phyloP scores from a whole-genome alignment of 2,329 filamentous ascomycete species.

The Arthrinium phaeospermum region DNA sequence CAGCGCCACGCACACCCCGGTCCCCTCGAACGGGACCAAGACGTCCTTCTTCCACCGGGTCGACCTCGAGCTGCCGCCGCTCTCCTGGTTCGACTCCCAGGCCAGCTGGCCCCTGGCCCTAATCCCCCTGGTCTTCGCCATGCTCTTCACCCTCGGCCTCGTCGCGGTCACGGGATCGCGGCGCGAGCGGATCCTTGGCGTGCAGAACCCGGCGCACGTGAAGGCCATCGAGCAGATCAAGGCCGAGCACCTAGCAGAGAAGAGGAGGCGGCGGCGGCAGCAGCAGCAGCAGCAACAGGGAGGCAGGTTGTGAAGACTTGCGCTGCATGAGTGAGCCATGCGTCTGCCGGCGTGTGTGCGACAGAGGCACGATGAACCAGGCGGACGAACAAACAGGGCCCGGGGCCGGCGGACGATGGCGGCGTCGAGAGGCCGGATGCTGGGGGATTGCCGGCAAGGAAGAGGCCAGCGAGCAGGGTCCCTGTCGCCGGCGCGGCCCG shows the following conservation, averaged over 20 bases:
- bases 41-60: not conserved
- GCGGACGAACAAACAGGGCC: not conserved
- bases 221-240: not conserved
- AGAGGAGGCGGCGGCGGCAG: not conserved
- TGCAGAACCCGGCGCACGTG: not conserved
- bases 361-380: not conserved
- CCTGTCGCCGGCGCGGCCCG: not conserved
- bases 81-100: slow-evolving; percentile 16
- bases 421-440: not conserved
- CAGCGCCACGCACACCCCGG: too few species aligned
- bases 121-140: not conserved
- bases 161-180: not conserved
- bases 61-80: not conserved
- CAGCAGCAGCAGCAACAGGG: not conserved
- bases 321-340: too few species aligned
- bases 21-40: not conserved
- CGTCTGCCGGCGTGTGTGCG: too few species aligned
- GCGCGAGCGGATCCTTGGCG: not conserved
- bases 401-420: not conserved
- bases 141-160: not conserved
- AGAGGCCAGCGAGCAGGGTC: not conserved
- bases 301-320: not conserved
- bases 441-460: too few species aligned
- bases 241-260: not conserved
- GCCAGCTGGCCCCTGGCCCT: not conserved